phyloP scores from a whole-genome alignment of 768 basidiomycete genomes.

The Mycena galopus region DNA sequence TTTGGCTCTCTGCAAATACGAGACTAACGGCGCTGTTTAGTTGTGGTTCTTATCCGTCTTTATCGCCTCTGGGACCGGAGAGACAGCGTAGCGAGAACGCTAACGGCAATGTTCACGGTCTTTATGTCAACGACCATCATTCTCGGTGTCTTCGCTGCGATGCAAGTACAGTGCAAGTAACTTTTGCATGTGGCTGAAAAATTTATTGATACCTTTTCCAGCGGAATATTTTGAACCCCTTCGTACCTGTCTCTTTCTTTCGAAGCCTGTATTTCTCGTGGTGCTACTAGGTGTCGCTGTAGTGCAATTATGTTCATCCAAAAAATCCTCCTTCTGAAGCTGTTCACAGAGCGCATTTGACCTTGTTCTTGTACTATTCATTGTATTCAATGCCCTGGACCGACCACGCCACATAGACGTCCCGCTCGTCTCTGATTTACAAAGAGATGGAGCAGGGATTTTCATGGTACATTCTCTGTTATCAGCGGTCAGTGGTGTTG shows the following conservation, averaged over 20 bases:
- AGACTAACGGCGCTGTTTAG: neutral
- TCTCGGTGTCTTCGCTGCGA: constrained; percentile 14
- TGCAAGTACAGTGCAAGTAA: constrained; percentile 4
- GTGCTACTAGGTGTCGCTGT: constrained; percentile 2
- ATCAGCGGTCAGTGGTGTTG: neutral
- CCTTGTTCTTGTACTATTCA: neutral
- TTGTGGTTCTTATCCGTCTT: constrained; percentile 14
- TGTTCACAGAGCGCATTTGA: constrained; percentile 11
- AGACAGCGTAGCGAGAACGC: neutral
- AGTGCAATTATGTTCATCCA: neutral
- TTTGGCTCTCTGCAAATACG: neutral
- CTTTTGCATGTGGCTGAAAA: neutral
- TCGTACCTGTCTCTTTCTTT: constrained; percentile 4
- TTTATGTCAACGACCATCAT: neutral
- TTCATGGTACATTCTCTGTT: constrained; percentile 2
- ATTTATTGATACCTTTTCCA: neutral
- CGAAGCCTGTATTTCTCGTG: neutral
- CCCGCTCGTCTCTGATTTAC: constrained; percentile 10
- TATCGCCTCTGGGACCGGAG: constrained; percentile 17
- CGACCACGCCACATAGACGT: constrained; percentile 10
- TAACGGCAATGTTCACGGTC: neutral
- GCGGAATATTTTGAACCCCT: constrained; percentile 7
- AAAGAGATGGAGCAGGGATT: constrained; percentile 14
- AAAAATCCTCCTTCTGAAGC: neutral
- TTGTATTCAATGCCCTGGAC: constrained; percentile 22